Evolutionary conservation across 495 filamentous ascomycete genomes (phyloP), one percentile per base, ranked within the genome.

Genomic region (Lepraria neglecta): DNA sequence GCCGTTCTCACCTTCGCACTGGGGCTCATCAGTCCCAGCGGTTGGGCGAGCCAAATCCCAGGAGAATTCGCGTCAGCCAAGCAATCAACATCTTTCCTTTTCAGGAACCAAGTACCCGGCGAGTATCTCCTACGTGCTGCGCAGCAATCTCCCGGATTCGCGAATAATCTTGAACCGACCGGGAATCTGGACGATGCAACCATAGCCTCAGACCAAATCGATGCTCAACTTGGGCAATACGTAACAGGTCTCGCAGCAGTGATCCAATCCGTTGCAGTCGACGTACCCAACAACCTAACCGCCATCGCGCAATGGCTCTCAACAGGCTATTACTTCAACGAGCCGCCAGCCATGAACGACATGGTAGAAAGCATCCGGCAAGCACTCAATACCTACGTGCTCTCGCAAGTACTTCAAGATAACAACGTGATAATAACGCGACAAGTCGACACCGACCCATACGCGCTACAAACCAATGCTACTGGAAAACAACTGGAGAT

Each of bases 11-110:
- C 50, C 9, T 61, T 61, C 4, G 59, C 59, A 5, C 31, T 61
- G 24, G 50, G 59, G 3, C 10, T 61, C 47, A 61, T 61, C 59
- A 55, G 48, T 19, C 59, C 59, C 21, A 55, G 59, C 50, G 24
- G 24, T 24, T 24, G 24, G 24, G 24, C 24, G 24, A 24, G 24
- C 24, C 1, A 24, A 24, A 24, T 24, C 24, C 24, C 24, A 24
- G 24, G 24, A 24, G 59, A 47, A 14, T 56, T 33, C 33, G 44
- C 43, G 19, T 4, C 17, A 6, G 55, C 35, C 40, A 24, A 12
- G 7, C 12, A 11, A 44, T 30, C 4, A 27, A 24, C 6, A 24
- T 44, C 0, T 31, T 53, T 35, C 6, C 50, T 24, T 7, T 33
- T n/a, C 12, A 43, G 38, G n/a, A 4, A 51, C 19, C 21, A 59